phyloP scores from a whole-genome alignment of 176 grass and related monocot species.

The Triticum dicoccoides region DNA sequence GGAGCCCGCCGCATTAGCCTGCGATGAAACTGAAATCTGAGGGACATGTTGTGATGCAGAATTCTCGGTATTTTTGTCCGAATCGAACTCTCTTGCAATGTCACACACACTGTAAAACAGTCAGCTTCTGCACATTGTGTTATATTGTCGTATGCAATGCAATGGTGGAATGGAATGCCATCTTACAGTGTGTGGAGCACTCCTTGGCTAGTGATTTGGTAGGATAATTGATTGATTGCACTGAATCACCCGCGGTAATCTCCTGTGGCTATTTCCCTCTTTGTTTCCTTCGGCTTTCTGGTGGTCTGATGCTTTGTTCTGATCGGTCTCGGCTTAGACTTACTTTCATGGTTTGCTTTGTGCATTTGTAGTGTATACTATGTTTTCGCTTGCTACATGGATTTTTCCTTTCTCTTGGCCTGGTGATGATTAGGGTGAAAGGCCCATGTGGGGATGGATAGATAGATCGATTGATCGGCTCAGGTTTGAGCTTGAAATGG shows the following conservation, averaged over 20 bases:
- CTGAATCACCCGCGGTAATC: background rate
- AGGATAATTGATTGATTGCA: background rate
- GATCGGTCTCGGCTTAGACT: background rate
- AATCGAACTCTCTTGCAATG: background rate
- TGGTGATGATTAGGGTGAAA: background rate
- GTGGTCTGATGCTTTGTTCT: background rate
- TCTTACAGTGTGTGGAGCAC: background rate
- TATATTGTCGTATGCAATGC: background rate
- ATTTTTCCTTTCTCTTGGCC: background rate
- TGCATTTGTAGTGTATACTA: background rate
- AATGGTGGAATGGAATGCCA: background rate
- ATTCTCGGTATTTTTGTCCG: background rate
- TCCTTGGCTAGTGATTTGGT: background rate
- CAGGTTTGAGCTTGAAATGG: background rate
- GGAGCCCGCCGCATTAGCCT: constrained; percentile 16
- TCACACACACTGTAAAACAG: background rate
- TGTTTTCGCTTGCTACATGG: background rate
- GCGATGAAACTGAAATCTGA: constrained; percentile 24
- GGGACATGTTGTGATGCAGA: background rate
- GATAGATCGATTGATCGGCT: background rate
- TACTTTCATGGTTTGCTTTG: background rate
- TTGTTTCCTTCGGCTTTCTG: background rate
- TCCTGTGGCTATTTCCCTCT: background rate
- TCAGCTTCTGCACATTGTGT: background rate
- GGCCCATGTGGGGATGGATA: background rate